phyloP scores from a whole-genome alignment of 2,329 filamentous ascomycete genomes.

The Arthroderma sp. region DNA sequence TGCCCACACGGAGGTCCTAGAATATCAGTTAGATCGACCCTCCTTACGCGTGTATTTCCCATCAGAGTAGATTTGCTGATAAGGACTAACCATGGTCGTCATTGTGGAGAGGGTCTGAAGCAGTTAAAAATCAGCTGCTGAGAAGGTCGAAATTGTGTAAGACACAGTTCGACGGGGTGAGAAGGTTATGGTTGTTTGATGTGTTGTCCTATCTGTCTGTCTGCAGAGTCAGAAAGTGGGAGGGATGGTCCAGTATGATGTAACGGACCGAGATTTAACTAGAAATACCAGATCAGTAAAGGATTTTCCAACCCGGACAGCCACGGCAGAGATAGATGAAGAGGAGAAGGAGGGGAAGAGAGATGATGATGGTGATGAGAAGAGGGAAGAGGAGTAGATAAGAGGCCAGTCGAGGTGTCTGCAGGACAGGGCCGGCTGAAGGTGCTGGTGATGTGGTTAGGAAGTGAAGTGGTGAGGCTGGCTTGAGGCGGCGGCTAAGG shows the following conservation, averaged over 20 bases:
- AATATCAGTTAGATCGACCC: not conserved
- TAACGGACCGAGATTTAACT: not conserved
- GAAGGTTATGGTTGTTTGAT: not conserved
- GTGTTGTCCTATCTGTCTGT: not conserved
- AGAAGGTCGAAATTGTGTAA: conserved; percentile 13
- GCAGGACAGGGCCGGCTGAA: no score
- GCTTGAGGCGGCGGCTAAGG: no score
- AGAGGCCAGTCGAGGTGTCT: no score
- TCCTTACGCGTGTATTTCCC: not conserved
- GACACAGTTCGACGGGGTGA: not conserved
- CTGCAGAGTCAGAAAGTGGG: not conserved
- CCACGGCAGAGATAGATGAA: not conserved
- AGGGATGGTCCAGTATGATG: not conserved
- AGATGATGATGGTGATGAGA: no score
- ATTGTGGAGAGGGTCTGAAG: conserved; percentile 30
- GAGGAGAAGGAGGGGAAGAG: no score
- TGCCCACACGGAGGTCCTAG: conserved; percentile 95
- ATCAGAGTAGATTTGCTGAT: no score
- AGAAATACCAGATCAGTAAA: not conserved
- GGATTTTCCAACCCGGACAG: no score
- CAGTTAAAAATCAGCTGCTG: conserved; percentile 11
- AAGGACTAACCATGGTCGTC: conserved; percentile 50
- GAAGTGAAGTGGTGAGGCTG: no score
- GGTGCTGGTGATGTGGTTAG: no score
- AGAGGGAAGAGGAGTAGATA: no score